A percentile compares a stretch with the other conserved stretches of the same genome.
Evolutionary conservation across 768 basidiomycete genomes (phyloP).

Genomic region (Lactifluus hygrophoroides): DNA sequence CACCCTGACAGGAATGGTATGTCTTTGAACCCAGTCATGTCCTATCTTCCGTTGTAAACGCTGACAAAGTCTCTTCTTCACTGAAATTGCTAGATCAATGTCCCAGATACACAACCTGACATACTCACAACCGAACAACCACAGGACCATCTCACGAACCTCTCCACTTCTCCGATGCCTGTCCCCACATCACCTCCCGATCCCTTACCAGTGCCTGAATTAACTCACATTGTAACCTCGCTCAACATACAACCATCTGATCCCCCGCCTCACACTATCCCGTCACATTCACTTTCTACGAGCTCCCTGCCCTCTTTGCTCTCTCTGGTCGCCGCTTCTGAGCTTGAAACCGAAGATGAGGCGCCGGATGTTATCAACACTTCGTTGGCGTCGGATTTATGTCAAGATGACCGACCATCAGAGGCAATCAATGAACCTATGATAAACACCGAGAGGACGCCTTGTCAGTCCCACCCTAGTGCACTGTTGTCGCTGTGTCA

Average conservation of each 20-base stretch:
- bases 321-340: background rate
- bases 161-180: background rate
- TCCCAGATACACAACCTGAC: background rate
- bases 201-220: background rate
- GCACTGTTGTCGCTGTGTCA: background rate
- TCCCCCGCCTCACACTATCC: background rate
- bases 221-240: background rate
- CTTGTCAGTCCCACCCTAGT: background rate
- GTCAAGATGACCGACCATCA: background rate
- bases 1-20: slow-evolving; percentile 5
- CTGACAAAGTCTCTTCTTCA: slow-evolving; percentile 7
- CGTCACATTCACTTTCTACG: background rate
- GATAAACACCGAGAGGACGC: background rate
- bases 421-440: background rate
- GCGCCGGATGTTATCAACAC: background rate
- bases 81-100: background rate
- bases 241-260: background rate
- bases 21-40: background rate
- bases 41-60: slow-evolving; percentile 9
- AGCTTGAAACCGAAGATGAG: background rate
- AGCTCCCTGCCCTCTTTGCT: background rate
- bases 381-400: background rate
- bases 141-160: background rate
- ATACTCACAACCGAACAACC: background rate
- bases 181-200: background rate